Evolutionary conservation across 139 green algal species (phyloP), one percentile per base, ranked within the genome.

Genomic region (Chlamydomonas sphaeroides): DNA sequence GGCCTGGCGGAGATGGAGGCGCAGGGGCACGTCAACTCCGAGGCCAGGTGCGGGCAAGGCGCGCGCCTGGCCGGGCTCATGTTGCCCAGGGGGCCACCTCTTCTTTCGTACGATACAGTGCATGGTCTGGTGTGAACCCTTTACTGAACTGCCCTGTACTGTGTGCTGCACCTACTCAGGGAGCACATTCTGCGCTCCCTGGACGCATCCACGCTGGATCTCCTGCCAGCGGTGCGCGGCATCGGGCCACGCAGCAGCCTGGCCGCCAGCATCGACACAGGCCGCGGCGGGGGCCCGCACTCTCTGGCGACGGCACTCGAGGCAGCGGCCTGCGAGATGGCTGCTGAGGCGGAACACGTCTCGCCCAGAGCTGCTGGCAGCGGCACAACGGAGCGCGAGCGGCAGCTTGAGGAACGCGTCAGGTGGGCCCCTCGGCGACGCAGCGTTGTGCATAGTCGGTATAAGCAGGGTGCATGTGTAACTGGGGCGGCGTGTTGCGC

Each of bases 141-240:
- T n/a, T n/a, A n/a, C n/a, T n/a, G n/a, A n/a, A n/a, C n/a, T n/a
- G n/a, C n/a, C n/a, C n/a, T n/a, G n/a, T n/a, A n/a, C n/a, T n/a
- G n/a, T n/a, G n/a, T n/a, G n/a, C n/a, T n/a, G n/a, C n/a, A n/a
- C n/a, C n/a, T n/a, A n/a, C n/a, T n/a, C 63, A 77, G 84, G 78
- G 45, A 78, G 69, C 84, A 86, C 56, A 79, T 88, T 33, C 68
- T 78, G 14, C 78, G 70, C 18, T 77, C 82, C 1, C 78, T 88
- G 49, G 84, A 84, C 48, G 45, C 49, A n/a, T 78, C 84, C 21
- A 78, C 77, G 5, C 28, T 86, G 48, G 56, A 61, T 1, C 69
- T 85, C 39, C 79, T 83, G 45, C 77, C 84, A 18, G 57, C 38
- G 23, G 59, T 85, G 36, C 57, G 72, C 25, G 78, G 65, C 61